Conservation (phyloP, 1,139 yeast genomes). For the Suhomyces panamericanus region DNA sequence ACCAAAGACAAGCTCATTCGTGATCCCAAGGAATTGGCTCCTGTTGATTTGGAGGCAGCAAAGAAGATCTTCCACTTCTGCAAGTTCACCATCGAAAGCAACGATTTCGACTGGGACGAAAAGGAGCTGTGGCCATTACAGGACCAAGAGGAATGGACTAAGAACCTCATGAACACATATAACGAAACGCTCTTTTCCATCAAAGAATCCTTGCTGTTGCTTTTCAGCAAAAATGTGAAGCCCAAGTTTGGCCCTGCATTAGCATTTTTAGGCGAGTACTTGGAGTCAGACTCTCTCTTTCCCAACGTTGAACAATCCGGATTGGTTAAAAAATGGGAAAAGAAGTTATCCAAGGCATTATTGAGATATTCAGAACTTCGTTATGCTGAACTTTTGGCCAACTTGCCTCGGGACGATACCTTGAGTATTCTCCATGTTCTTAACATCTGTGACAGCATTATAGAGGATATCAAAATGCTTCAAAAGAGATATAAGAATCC, state of each 20-base stretch:
- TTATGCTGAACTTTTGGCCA: conserved; percentile 57
- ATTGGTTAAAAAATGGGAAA: conserved; percentile 51
- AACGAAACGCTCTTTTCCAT: conserved; percentile 50
- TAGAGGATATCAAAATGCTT: conserved; percentile 49
- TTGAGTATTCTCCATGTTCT: conserved; percentile 59
- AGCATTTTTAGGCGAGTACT: conserved; percentile 49
- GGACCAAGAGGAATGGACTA: conserved; percentile 55
- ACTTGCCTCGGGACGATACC: conserved; percentile 66
- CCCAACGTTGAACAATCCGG: conserved; percentile 36
- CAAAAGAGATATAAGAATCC: conserved; percentile 66
- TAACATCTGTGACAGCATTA: conserved; percentile 57
- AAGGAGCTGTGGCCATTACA: conserved; percentile 45
- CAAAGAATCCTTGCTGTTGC: conserved; percentile 42
- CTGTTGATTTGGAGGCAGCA: conserved; percentile 33
- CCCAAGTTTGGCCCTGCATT: conserved; percentile 65
- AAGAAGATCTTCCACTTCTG: conserved; percentile 31
- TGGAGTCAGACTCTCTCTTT: conserved; percentile 53
- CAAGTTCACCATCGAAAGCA: conserved; percentile 33
- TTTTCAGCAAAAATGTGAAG: conserved; percentile 50
- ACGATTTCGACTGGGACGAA: conserved; percentile 37
- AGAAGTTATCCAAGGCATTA: conserved; percentile 48
- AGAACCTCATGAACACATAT: conserved; percentile 49
- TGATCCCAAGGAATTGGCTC: conserved; percentile 30
- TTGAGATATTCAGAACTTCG: conserved; percentile 56
- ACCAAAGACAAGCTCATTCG: conserved; percentile 33